These are phyloP conservation scores for Fusarium goolgardi DNA, from an alignment of 2,329 filamentous ascomycete species.

Conservation along the genomic window DNA sequence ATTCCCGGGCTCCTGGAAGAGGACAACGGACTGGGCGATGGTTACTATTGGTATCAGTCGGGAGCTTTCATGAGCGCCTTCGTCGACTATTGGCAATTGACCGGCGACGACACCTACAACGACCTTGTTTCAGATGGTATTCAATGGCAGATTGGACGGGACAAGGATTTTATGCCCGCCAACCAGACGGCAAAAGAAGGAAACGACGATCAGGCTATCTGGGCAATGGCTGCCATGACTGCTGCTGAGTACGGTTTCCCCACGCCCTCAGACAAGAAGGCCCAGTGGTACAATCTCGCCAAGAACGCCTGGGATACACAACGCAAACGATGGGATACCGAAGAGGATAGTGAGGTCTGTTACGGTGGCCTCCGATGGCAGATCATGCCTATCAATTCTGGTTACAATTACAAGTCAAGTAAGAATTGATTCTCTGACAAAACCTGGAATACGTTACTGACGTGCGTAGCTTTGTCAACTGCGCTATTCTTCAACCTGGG, in stretches of 20 bases:
- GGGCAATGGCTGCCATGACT: slow-evolving; percentile 75
- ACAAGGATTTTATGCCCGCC: slow-evolving; percentile 67
- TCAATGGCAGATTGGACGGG: slow-evolving; percentile 66
- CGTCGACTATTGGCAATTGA: slow-evolving; percentile 77
- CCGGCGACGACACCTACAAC: slow-evolving; percentile 73
- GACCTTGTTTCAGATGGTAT: slow-evolving; percentile 65
- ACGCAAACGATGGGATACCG: slow-evolving; percentile 64
- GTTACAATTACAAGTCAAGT: slow-evolving; percentile 81
- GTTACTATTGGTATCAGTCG: slow-evolving; percentile 80
- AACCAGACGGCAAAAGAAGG: slow-evolving; percentile 66
- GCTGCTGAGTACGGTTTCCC: slow-evolving; percentile 74
- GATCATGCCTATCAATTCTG: slow-evolving; percentile 76
- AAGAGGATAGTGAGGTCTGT: slow-evolving; percentile 55
- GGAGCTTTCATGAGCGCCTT: slow-evolving; percentile 74
- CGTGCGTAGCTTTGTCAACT: slow-evolving; percentile 63
- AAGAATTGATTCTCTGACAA: slow-evolving; percentile 35
- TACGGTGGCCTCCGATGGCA: slow-evolving; percentile 77
- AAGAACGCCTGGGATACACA: slow-evolving; percentile 61
- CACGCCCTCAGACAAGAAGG: slow-evolving; percentile 61
- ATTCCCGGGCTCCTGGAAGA: slow-evolving; percentile 63
- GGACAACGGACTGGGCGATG: slow-evolving; percentile 46
- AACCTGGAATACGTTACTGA: too few relatives aligned
- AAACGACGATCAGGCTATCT: slow-evolving; percentile 78
- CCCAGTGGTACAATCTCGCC: slow-evolving; percentile 72
- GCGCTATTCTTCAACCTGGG: slow-evolving; percentile 72